Conservation (phyloP, 2,329 filamentous ascomycete species). For the Knoxdaviesia proteae region DNA sequence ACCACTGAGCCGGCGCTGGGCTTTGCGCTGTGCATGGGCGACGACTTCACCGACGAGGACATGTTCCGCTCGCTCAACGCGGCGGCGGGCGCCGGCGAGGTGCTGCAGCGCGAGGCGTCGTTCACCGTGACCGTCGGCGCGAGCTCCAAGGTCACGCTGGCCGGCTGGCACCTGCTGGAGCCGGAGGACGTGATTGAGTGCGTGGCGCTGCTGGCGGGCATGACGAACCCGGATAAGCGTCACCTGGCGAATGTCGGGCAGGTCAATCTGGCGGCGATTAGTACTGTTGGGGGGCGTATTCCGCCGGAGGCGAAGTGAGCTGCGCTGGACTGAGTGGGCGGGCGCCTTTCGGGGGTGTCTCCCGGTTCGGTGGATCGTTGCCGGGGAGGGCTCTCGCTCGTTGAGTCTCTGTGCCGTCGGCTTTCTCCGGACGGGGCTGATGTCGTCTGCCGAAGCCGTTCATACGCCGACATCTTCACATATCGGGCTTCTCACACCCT, state of each 20-base stretch:
- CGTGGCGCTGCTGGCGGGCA: conserved; percentile 30
- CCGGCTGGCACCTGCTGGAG: conserved; percentile 76
- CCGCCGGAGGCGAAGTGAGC: conserved; percentile 10
- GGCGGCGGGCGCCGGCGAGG: conserved; percentile 27
- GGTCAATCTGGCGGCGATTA: conserved; percentile 34
- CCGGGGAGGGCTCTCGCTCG: too few species aligned
- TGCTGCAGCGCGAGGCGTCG: conserved; percentile 38
- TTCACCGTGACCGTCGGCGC: conserved; percentile 86
- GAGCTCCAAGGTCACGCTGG: conserved; percentile 77
- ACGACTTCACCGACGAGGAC: conserved; percentile 97
- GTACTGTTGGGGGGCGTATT: conserved; percentile 30
- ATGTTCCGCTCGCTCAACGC: conserved; percentile 67
- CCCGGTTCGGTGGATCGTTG: too few species aligned
- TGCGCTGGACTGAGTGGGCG: too few species aligned
- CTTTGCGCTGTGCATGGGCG: conserved; percentile 78
- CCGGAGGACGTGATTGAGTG: conserved; percentile 69
- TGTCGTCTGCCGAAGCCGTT: too few species aligned
- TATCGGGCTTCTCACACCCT: too few species aligned
- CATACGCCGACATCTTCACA: too few species aligned
- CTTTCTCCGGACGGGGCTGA: too few species aligned
- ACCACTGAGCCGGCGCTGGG: conserved; percentile 35
- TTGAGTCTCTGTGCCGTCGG: too few species aligned
- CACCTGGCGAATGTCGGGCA: conserved; percentile 21
- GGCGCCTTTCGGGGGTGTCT: too few species aligned
- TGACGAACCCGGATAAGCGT: conserved; percentile 15